phyloP scores from a whole-genome alignment of 2,329 filamentous ascomycete species.

The Nakataea oryzae region DNA sequence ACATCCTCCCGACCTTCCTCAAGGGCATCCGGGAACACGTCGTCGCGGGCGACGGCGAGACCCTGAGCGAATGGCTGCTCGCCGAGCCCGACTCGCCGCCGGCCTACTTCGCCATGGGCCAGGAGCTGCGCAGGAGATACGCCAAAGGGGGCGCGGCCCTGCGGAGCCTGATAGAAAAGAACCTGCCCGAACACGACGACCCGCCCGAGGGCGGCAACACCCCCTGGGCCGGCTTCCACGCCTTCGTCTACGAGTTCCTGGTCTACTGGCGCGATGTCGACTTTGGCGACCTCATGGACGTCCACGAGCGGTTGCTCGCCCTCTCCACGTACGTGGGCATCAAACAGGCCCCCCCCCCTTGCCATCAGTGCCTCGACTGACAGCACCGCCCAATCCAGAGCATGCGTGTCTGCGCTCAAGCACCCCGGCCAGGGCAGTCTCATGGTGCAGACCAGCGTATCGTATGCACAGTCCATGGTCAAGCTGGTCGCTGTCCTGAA shows the following conservation, averaged over 20 bases:
- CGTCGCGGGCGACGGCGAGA: conserved; percentile 38
- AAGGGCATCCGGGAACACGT: conserved; percentile 52
- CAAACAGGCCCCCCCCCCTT: too few species aligned
- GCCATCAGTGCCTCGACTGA: background rate
- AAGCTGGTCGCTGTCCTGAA: conserved; percentile 78
- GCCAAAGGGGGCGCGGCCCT: conserved; percentile 37
- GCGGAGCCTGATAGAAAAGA: conserved; percentile 51
- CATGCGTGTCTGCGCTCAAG: conserved; percentile 72
- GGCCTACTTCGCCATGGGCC: conserved; percentile 57
- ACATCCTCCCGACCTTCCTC: conserved; percentile 40
- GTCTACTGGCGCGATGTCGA: conserved; percentile 73
- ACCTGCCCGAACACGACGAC: conserved; percentile 54
- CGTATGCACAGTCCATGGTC: conserved; percentile 69
- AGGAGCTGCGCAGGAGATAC: conserved; percentile 54
- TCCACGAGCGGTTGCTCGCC: conserved; percentile 64
- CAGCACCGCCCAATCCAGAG: conserved; percentile 33
- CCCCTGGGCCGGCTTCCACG: conserved; percentile 65
- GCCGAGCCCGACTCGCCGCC: conserved; percentile 62
- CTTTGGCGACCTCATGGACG: conserved; percentile 61
- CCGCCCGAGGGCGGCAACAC: conserved; percentile 53
- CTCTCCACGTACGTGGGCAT: conserved; percentile 26
- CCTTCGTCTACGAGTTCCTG: conserved; percentile 74
- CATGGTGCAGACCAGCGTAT: conserved; percentile 74
- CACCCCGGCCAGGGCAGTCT: conserved; percentile 72
- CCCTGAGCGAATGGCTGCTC: conserved; percentile 59